Evolutionary conservation across 2,329 filamentous ascomycete genomes (phyloP).

Genomic region (Colletotrichum camelliae): DNA sequence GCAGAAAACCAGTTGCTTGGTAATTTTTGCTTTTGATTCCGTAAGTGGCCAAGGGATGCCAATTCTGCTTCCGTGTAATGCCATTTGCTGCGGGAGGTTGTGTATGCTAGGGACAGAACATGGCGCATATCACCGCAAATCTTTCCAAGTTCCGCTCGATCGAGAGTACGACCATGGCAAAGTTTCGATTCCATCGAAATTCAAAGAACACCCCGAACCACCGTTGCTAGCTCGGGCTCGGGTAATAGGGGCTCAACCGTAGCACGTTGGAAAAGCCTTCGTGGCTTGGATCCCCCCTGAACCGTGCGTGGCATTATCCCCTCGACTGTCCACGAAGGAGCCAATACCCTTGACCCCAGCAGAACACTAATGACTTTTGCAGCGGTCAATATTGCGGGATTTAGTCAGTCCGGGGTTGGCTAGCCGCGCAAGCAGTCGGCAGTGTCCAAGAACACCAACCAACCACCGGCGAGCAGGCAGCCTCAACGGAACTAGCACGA

Average conservation of each 20-base stretch:
- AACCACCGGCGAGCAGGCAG: neutral
- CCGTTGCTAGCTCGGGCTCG: neutral
- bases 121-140: neutral
- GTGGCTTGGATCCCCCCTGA: neutral
- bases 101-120: neutral
- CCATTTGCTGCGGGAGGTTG: neutral
- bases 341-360: neutral
- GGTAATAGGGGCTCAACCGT: neutral
- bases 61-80: neutral
- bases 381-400: neutral
- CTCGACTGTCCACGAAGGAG: neutral
- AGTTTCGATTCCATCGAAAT: neutral
- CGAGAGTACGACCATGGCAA: neutral
- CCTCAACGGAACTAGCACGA: neutral
- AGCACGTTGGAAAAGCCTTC: neutral
- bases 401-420: neutral
- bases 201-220: neutral
- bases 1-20: neutral
- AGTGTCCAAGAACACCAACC: neutral
- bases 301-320: neutral
- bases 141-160: neutral
- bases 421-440: neutral
- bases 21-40: neutral
- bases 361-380: neutral
- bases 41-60: neutral